Percentiles rank a stretch among this genome's conserved stretches.
Conservation (phyloP, 2,329 filamentous ascomycete genomes). For the Zasmidium citrigriseum region DNA sequence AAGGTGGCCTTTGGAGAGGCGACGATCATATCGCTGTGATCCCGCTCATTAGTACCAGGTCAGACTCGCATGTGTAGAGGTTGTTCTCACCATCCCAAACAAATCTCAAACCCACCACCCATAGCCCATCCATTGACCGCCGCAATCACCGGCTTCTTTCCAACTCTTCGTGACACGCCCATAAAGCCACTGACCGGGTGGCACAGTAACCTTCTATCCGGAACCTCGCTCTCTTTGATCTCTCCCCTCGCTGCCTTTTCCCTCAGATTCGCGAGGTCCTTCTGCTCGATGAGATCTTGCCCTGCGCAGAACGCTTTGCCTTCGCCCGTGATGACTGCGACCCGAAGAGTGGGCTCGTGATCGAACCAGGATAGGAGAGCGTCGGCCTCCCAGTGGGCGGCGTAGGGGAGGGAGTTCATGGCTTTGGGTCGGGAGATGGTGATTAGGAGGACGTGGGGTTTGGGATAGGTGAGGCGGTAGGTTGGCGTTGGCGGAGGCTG, state of each 20-base stretch:
- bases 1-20: constrained; percentile 55
- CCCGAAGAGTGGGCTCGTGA: constrained; percentile 31
- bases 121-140: constrained; percentile 61
- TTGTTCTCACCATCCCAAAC: constrained; percentile 47
- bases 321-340: constrained; percentile 51
- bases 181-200: constrained; percentile 50
- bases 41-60: constrained; percentile 1
- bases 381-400: constrained; percentile 52
- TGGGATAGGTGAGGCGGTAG: constrained; percentile 47
- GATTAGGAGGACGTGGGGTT: constrained; percentile 51
- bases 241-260: constrained; percentile 24
- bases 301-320: constrained; percentile 59
- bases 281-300: constrained; percentile 56
- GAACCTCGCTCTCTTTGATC: constrained; percentile 18
- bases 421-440: constrained; percentile 54
- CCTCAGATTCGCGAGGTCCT: constrained; percentile 25
- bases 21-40: constrained; percentile 51
- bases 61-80: neutral
- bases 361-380: constrained; percentile 57
- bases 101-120: constrained; percentile 60
- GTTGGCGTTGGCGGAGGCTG: constrained; percentile 26
- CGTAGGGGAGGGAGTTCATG: constrained; percentile 50
- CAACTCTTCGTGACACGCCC: constrained; percentile 56
- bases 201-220: constrained; percentile 23
- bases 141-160: constrained; percentile 63